Evolutionary conservation across 179 eudicot species (phyloP).

Genomic region (Amaranthus tricolor): DNA sequence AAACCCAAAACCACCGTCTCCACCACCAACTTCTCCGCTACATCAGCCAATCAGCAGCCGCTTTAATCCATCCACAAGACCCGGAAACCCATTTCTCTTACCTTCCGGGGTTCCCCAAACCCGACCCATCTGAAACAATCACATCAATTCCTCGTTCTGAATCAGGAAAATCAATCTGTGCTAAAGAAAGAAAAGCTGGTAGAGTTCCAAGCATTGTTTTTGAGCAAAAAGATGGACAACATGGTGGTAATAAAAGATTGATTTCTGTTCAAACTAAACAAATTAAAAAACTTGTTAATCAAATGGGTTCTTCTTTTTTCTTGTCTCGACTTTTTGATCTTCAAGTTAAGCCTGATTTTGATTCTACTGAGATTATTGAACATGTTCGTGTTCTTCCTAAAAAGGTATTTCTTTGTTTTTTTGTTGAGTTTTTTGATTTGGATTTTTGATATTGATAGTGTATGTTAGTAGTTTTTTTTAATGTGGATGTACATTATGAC

Average conservation of each 20-base stretch:
- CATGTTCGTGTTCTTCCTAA: constrained; percentile 79
- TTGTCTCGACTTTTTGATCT: constrained; percentile 74
- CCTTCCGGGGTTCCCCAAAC: constrained; percentile 59
- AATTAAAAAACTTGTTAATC: constrained; percentile 75
- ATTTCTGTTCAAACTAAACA: constrained; percentile 76
- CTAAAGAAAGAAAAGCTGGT: constrained; percentile 61
- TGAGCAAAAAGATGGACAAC: constrained; percentile 90
- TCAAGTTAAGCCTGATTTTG: constrained; percentile 54
- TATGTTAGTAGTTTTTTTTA: too few relatives aligned
- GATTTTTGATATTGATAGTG: background rate
- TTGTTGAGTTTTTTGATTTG: background rate
- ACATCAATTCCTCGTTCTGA: constrained; percentile 56
- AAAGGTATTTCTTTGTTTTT: constrained; percentile 33
- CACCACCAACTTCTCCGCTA: constrained; percentile 40
- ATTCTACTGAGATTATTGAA: constrained; percentile 55
- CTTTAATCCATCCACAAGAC: constrained; percentile 32
- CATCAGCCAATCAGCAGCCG: constrained; percentile 41
- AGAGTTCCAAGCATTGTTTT: constrained; percentile 79
- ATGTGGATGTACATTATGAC: too few relatives aligned
- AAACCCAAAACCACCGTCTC: background rate
- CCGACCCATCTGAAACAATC: constrained; percentile 72
- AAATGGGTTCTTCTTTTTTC: constrained; percentile 53
- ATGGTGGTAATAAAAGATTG: constrained; percentile 89
- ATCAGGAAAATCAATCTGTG: constrained; percentile 62
- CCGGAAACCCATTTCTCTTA: constrained; percentile 41